Evolutionary conservation across 2,329 filamentous ascomycete species (phyloP).

Genomic region (Plectosphaerella cucumerina): DNA sequence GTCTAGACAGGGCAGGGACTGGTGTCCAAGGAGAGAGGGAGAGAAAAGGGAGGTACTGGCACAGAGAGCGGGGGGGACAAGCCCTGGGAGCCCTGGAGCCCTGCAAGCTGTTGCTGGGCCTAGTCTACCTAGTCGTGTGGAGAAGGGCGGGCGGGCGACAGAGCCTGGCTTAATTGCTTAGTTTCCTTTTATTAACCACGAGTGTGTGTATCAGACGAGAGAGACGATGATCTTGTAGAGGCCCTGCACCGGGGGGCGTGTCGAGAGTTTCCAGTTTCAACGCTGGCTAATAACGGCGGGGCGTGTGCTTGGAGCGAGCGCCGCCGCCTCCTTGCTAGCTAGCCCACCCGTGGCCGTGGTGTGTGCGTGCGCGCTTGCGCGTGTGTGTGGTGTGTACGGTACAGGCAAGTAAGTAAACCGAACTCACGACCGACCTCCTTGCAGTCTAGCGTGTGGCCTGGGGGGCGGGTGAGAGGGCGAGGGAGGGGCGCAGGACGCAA

Average conservation of each 20-base stretch:
- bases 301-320: background rate
- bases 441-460: too few relatives aligned
- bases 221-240: conserved; percentile 21
- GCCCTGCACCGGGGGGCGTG: conserved; percentile 1
- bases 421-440: too few relatives aligned
- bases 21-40: conserved; percentile 5
- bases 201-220: conserved; percentile 42
- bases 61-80: background rate
- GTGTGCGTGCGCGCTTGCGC: background rate
- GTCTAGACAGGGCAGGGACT: conserved; percentile 31
- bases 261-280: background rate
- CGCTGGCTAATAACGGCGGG: background rate
- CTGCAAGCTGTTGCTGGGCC: too few relatives aligned
- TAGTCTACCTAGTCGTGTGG: conserved; percentile 26
- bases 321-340: background rate
- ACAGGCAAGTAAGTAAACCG: too few relatives aligned
- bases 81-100: too few relatives aligned
- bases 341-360: background rate
- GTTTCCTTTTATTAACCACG: conserved; percentile 34
- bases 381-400: background rate
- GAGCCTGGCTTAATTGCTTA: conserved; percentile 28
- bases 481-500: background rate
- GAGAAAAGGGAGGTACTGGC: background rate
- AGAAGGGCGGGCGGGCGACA: conserved; percentile 25
- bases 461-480: background rate